Percentiles rank a stretch among this genome's conserved stretches.
Evolutionary conservation across 495 filamentous ascomycete species (phyloP).

Genomic region (Aspergillus panamensis): DNA sequence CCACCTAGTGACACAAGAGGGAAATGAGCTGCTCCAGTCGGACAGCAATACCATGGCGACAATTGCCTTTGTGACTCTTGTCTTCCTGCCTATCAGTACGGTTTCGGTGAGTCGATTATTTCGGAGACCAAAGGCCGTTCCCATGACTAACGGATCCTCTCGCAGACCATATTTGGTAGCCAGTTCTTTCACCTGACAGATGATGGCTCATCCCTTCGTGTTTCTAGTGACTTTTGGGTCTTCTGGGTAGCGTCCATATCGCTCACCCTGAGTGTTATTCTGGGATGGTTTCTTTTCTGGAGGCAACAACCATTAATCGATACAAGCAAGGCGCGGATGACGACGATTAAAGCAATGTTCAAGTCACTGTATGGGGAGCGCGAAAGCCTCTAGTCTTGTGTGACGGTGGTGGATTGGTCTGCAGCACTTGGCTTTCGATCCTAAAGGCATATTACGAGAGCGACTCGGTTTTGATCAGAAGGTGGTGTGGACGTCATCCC

Average conservation of each 20-base stretch:
- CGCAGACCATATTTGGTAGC: not conserved
- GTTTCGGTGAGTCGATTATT: not conserved
- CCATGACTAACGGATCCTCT: not conserved
- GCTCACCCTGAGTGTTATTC: too few relatives aligned
- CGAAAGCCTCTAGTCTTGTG: too few relatives aligned
- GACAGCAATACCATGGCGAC: constrained; percentile 5
- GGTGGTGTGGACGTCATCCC: too few relatives aligned
- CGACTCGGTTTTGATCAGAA: too few relatives aligned
- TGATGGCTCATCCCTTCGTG: not conserved
- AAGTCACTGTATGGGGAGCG: too few relatives aligned
- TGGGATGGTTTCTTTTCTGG: too few relatives aligned
- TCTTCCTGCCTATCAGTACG: constrained; percentile 1
- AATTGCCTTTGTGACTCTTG: not conserved
- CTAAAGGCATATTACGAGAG: too few relatives aligned
- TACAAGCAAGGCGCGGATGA: too few relatives aligned
- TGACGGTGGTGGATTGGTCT: too few relatives aligned
- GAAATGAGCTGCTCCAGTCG: not conserved
- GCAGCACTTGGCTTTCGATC: too few relatives aligned
- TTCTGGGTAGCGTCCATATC: not conserved
- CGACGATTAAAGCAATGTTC: too few relatives aligned
- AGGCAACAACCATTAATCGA: too few relatives aligned
- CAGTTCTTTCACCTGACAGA: not conserved
- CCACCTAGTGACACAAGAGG: constrained; percentile 3
- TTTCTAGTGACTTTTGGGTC: not conserved
- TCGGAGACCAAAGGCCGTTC: not conserved